These are phyloP conservation scores for Didymella pinodella DNA, from an alignment of 2,329 filamentous ascomycete species.

Conservation along the genomic window DNA sequence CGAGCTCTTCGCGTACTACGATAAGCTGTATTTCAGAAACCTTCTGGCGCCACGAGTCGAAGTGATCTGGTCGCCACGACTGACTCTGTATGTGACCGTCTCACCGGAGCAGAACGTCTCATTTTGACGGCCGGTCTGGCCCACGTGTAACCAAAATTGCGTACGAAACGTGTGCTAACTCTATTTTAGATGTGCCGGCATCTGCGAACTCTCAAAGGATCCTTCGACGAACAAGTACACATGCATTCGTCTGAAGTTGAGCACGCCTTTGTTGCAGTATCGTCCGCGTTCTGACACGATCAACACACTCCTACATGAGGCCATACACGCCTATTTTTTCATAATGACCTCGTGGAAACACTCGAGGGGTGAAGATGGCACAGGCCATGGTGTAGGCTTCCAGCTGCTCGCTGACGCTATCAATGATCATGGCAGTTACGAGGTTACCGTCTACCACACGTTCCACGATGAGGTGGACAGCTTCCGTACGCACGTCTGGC, in stretches of 20 bases:
- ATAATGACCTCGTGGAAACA: slow-evolving; percentile 55
- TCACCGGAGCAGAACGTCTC: slow-evolving; percentile 15
- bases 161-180: slow-evolving; percentile 28
- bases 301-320: slow-evolving; percentile 56
- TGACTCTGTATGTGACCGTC: slow-evolving; percentile 50
- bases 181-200: slow-evolving; percentile 52
- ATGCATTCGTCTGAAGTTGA: slow-evolving; percentile 54
- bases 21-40: slow-evolving; percentile 54
- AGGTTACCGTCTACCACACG: slow-evolving; percentile 54
- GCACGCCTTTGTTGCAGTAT: slow-evolving; percentile 55
- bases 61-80: slow-evolving; percentile 53
- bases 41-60: slow-evolving; percentile 53
- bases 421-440: slow-evolving; percentile 54
- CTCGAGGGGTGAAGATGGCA: slow-evolving; percentile 53
- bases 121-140: slow-evolving; percentile 17
- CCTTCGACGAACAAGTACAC: slow-evolving; percentile 48
- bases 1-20: slow-evolving; percentile 52
- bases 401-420: slow-evolving; percentile 55
- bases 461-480: slow-evolving; percentile 58
- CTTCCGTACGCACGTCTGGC: slow-evolving; percentile 57
- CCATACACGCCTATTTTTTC: slow-evolving; percentile 58
- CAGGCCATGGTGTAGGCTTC: slow-evolving; percentile 55
- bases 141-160: slow-evolving; percentile 23
- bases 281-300: slow-evolving; percentile 54
- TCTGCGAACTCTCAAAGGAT: slow-evolving; percentile 55